These are phyloP conservation scores for Tilletia indica DNA, from an alignment of 1,284 basidiomycete genomes.

Conservation along the genomic window DNA sequence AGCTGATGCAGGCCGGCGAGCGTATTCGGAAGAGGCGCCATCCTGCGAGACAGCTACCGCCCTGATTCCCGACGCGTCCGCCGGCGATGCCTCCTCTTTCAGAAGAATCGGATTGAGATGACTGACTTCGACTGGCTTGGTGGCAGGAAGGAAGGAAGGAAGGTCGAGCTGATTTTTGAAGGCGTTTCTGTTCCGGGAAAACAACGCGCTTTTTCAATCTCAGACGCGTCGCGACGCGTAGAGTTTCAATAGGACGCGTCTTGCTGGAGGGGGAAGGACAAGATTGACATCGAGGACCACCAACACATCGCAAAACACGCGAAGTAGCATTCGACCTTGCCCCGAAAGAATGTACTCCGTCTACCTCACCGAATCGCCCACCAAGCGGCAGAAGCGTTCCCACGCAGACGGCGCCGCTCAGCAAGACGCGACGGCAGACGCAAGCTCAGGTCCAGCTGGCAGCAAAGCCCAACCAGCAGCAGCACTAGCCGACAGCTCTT, in stretches of 20 bases:
- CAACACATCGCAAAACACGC: too few species aligned
- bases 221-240: too few species aligned
- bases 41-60: not conserved
- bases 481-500: not conserved
- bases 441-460: too few species aligned
- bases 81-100: not conserved
- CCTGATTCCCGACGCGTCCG: not conserved
- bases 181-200: too few species aligned
- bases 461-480: not conserved
- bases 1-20: conserved; percentile 79
- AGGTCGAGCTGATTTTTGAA: too few species aligned
- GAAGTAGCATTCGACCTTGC: too few species aligned
- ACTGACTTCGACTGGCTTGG: not conserved
- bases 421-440: not conserved
- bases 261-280: too few species aligned
- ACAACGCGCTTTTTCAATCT: too few species aligned
- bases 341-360: not conserved
- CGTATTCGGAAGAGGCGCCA: conserved; percentile 66
- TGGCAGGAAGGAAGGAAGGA: not conserved
- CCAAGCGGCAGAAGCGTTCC: conserved; percentile 12
- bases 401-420: not conserved
- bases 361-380: conserved; percentile 8
- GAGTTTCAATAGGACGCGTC: too few species aligned
- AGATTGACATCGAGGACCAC: too few species aligned
- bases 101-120: not conserved